Base-by-base conservation (phyloP, 768 basidiomycete genomes). In the Boletus rubroflammeus region DNA sequence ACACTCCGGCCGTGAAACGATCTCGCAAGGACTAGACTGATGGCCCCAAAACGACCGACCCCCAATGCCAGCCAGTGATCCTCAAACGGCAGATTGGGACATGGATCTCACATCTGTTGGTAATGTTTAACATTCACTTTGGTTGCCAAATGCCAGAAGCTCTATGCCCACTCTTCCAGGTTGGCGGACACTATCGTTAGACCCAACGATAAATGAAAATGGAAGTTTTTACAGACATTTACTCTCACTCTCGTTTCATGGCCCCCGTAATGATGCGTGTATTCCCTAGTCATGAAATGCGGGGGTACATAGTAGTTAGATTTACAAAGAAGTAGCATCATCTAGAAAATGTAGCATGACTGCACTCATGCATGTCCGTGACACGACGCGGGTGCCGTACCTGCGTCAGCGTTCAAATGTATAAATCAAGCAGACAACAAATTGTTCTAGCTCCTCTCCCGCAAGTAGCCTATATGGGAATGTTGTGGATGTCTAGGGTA, bases 401-500 rank as follows among this genome's bases (percentile, higher is more conserved):
- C 21, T 29, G 25, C 2, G 23, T 53, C 43, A 44, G 26, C 3
- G 43, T 13, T 35, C 5, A 32, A 28, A 34, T 6, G 23, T 36
- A 21, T 50, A 21, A 17, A 25, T 15, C 36, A 29, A 32, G 10
- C 13, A 39, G 21, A 57, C 10, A 29, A n/a, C 25, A 17, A 5
- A 35, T 45, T 31, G 6, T 35, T 32, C 43, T 19, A 56, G 35
- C 45, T 40, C 23, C 34, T 56, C 15, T 53, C 60, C 8, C 26
- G 55, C 38, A 59, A 4, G 43, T 66, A 74, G 25, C 62, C 66
- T 3, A 15, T 4, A 8, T 45, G 28, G 23, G 43, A 41, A 38
- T 59, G 54, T 49, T 61, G 66, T 13, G 66, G 61, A 44, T 46
- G n/a, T 60, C 62, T 50, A 59, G 48, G 68, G 40, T 67, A 57